A percentile compares a stretch with the other conserved stretches of the same genome.
Conservation (phyloP, 441 rosid species). For the Kokia cookei region DNA sequence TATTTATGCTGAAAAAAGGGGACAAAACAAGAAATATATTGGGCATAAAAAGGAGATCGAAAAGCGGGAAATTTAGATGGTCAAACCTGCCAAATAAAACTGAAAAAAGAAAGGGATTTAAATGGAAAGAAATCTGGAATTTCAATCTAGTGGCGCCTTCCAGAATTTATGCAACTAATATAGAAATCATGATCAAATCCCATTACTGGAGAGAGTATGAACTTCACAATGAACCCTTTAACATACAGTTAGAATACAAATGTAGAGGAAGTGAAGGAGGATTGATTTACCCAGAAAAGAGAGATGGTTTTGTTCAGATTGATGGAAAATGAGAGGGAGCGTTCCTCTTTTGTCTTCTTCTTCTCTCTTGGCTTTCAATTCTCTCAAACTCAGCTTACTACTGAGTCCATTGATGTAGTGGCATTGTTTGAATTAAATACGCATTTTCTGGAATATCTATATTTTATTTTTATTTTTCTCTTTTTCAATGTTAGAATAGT, state of each 20-base stretch:
- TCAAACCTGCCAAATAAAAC: constrained; percentile 4
- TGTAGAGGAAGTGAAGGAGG: neutral
- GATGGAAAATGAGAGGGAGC: neutral
- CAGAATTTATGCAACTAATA: neutral
- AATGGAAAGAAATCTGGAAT: neutral
- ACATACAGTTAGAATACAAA: neutral
- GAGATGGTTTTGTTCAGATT: neutral
- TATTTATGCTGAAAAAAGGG: neutral
- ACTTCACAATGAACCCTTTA: neutral
- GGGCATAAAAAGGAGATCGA: neutral
- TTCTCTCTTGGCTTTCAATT: neutral
- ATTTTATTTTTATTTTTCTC: neutral
- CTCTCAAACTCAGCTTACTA: neutral
- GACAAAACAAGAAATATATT: neutral
- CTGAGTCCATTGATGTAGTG: neutral
- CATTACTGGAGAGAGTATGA: neutral
- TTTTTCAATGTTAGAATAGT: neutral
- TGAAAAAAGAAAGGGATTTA: neutral
- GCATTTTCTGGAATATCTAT: neutral
- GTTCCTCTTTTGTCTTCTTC: neutral
- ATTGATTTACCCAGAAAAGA: neutral
- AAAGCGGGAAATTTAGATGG: neutral
- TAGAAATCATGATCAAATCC: neutral
- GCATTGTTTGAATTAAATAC: neutral
- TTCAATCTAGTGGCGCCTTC: neutral